Base-by-base conservation (phyloP, 2,329 filamentous ascomycete species). In the Myotisia sp. region DNA sequence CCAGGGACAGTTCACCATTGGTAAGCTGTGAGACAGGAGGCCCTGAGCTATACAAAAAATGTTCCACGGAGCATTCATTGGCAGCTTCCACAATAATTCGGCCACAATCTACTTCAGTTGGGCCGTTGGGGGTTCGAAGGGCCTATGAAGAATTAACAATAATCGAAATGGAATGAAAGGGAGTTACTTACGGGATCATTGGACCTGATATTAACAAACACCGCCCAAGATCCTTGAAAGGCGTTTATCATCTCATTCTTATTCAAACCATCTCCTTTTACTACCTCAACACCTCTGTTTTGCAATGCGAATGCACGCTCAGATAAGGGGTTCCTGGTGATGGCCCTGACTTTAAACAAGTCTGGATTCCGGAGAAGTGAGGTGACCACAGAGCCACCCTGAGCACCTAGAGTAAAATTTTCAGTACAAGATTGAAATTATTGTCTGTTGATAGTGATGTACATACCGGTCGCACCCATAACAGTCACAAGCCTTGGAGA, bases 381-480 rank as follows among this genome's bases (percentile, higher is more conserved):
- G 31, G 59, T 48, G 37, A 69, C 53, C 6, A 70, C 53, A 5
- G 63, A 64, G 7, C 63, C 53, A 14, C 68, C 68, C 47, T 71
- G 68, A 24, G 65, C n/a, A n/a, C n/a, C n/a, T n/a, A n/a, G n/a
- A n/a, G n/a, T n/a, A n/a, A n/a, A n/a, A n/a, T n/a, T n/a, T n/a
- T n/a, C n/a, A n/a, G n/a, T n/a, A n/a, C n/a, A n/a, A n/a, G n/a
- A n/a, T n/a, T n/a, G n/a, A n/a, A n/a, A n/a, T n/a, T n/a, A n/a
- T n/a, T n/a, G n/a, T n/a, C n/a, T n/a, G n/a, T n/a, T n/a, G n/a
- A n/a, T n/a, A n/a, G n/a, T n/a, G n/a, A n/a, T n/a, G n/a, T n/a
- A n/a, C n/a, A n/a, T 58, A 38, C 68, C 67, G 1, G 68, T 71
- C 12, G 65, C 66, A 6, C 68, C 67, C 30, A 70, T 65, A 17